Evolutionary conservation across 2,329 filamentous ascomycete genomes (phyloP).

Genomic region (Fusarium tricinctum): DNA sequence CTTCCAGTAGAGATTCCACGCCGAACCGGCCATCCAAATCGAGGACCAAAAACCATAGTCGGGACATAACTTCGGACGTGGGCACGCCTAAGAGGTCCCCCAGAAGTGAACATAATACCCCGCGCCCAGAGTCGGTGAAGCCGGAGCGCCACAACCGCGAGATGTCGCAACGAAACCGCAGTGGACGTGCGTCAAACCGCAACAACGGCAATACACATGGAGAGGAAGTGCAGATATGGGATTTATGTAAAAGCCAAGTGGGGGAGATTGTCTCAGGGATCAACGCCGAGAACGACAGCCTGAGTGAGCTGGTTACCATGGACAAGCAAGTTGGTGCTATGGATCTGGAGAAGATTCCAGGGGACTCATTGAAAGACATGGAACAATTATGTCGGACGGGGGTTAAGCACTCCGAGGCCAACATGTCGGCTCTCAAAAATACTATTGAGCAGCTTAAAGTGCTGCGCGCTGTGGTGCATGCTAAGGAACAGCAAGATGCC

Average conservation of each 20-base stretch:
- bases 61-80: slow-evolving; percentile 38
- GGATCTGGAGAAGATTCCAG: slow-evolving; percentile 56
- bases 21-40: slow-evolving; percentile 44
- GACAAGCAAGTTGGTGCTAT: slow-evolving; percentile 59
- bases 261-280: slow-evolving; percentile 57
- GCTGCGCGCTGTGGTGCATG: slow-evolving; percentile 59
- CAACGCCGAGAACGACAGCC: slow-evolving; percentile 60
- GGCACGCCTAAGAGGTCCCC: slow-evolving; percentile 47
- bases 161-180: slow-evolving; percentile 63
- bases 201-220: slow-evolving; percentile 60
- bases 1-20: slow-evolving; percentile 49
- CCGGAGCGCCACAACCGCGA: slow-evolving; percentile 43
- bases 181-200: slow-evolving; percentile 60
- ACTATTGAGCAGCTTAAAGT: slow-evolving; percentile 61
- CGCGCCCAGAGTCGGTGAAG: slow-evolving; percentile 45
- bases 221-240: slow-evolving; percentile 62
- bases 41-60: slow-evolving; percentile 40
- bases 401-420: slow-evolving; percentile 58
- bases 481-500: slow-evolving; percentile 59
- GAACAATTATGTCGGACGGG: slow-evolving; percentile 60
- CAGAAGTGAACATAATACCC: slow-evolving; percentile 44
- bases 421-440: slow-evolving; percentile 54
- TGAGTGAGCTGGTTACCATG: slow-evolving; percentile 56
- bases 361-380: slow-evolving; percentile 58
- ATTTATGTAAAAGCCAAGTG: slow-evolving; percentile 57